Percentiles rank a stretch among this genome's conserved stretches.
phyloP scores from a whole-genome alignment of 1,139 yeast genomes.

The Candida tropicalis region DNA sequence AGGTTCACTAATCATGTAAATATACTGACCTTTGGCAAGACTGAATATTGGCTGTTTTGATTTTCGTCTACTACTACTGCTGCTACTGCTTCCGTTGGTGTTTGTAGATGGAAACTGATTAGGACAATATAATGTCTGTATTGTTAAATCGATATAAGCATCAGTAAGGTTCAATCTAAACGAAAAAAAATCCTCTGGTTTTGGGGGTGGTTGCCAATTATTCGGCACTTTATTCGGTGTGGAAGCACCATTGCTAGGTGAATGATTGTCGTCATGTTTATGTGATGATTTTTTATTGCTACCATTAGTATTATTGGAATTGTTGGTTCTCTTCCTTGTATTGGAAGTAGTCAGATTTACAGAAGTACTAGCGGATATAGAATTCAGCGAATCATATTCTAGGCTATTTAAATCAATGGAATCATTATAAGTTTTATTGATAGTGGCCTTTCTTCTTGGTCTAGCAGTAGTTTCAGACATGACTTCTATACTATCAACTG shows the following conservation, averaged over 20 bases:
- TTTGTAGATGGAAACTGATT: slow-evolving; percentile 22
- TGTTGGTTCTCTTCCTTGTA: slow-evolving; percentile 7
- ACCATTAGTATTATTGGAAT: too few species aligned
- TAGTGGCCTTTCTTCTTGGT: slow-evolving; percentile 50
- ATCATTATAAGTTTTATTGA: slow-evolving; percentile 46
- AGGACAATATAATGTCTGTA: slow-evolving; percentile 41
- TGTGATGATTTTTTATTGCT: slow-evolving; percentile 1
- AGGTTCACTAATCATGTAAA: slow-evolving; percentile 89
- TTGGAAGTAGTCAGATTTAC: slow-evolving; percentile 3
- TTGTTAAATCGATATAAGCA: slow-evolving; percentile 36
- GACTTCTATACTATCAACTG: slow-evolving; percentile 3
- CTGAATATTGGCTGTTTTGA: slow-evolving; percentile 20
- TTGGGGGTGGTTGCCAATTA: slow-evolving; percentile 46
- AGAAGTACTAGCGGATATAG: slow-evolving; percentile 9
- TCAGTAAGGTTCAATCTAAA: slow-evolving; percentile 34
- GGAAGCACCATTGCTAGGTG: slow-evolving; percentile 8
- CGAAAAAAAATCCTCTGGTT: slow-evolving; percentile 38
- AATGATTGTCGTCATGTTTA: slow-evolving; percentile 7
- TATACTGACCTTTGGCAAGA: slow-evolving; percentile 60
- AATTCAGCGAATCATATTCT: slow-evolving; percentile 13
- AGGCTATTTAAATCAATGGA: slow-evolving; percentile 25
- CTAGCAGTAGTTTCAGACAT: slow-evolving; percentile 29
- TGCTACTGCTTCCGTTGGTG: slow-evolving; percentile 11
- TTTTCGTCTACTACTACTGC: slow-evolving; percentile 8
- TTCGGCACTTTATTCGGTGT: slow-evolving; percentile 25